Percentiles rank a stretch among this genome's conserved stretches.
These are phyloP conservation scores for Coelastrella sp. DNA, from an alignment of 139 green algal genomes.

Conservation along the genomic window DNA sequence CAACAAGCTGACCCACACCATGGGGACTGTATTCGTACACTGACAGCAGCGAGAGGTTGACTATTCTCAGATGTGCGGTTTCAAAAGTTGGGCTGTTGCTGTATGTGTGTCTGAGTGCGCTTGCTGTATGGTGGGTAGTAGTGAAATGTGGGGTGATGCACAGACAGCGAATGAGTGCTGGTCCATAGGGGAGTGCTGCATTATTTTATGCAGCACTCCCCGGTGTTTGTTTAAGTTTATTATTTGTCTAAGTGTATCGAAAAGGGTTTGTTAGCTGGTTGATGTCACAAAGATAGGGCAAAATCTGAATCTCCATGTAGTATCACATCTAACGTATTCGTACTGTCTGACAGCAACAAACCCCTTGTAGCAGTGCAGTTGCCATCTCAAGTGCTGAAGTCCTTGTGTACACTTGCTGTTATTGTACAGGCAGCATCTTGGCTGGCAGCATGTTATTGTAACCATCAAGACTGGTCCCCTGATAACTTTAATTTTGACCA, in stretches of 20 bases:
- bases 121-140: neutral
- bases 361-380: neutral
- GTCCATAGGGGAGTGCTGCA: too few species aligned
- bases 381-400: too few species aligned
- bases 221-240: too few species aligned
- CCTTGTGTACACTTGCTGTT: too few species aligned
- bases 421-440: too few species aligned
- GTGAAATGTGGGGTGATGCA: too few species aligned
- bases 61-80: neutral
- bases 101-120: neutral
- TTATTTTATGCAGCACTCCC: too few species aligned
- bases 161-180: too few species aligned
- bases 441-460: too few species aligned
- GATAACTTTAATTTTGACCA: too few species aligned
- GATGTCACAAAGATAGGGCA: constrained; percentile 48
- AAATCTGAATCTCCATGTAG: constrained; percentile 50
- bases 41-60: constrained; percentile 14
- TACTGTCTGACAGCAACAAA: constrained; percentile 39
- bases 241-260: neutral
- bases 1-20: constrained; percentile 38
- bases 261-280: neutral
- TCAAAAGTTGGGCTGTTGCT: too few species aligned
- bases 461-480: too few species aligned
- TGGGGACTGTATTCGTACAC: constrained; percentile 48
- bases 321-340: constrained; percentile 41